These are phyloP conservation scores for Cystobasidium ongulense DNA, from an alignment of 768 basidiomycete genomes.

Conservation along the genomic window DNA sequence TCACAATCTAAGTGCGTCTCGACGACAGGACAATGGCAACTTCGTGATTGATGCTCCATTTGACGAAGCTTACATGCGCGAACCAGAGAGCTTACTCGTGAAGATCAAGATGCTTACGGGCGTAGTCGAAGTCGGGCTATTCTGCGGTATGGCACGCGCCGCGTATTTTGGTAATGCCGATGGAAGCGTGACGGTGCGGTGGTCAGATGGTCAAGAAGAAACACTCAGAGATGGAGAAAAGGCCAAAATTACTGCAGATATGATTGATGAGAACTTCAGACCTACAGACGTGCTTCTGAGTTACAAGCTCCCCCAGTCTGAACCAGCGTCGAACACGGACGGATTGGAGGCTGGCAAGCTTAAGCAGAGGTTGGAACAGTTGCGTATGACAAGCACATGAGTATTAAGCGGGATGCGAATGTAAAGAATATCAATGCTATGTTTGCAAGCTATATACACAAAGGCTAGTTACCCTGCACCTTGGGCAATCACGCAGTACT, in stretches of 20 bases:
- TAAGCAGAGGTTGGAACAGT: not conserved
- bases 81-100: not conserved
- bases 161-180: constrained; percentile 63
- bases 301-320: not conserved
- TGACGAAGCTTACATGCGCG: constrained; percentile 46
- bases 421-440: too few species aligned
- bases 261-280: not conserved
- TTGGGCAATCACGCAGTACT: too few species aligned
- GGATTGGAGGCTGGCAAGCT: not conserved
- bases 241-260: constrained; percentile 7
- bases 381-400: not conserved
- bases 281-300: not conserved
- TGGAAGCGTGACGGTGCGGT: constrained; percentile 10
- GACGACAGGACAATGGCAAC: constrained; percentile 58
- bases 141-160: constrained; percentile 81
- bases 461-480: too few species aligned
- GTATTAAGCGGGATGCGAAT: too few species aligned
- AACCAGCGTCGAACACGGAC: not conserved
- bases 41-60: constrained; percentile 97
- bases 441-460: too few species aligned
- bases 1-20: not conserved
- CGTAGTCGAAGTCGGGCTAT: constrained; percentile 91
- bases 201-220: constrained; percentile 14
- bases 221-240: constrained; percentile 2
- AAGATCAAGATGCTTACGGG: constrained; percentile 66